Evolutionary conservation across 305 asterid genomes (phyloP).

Genomic region (Rubia peregrina): DNA sequence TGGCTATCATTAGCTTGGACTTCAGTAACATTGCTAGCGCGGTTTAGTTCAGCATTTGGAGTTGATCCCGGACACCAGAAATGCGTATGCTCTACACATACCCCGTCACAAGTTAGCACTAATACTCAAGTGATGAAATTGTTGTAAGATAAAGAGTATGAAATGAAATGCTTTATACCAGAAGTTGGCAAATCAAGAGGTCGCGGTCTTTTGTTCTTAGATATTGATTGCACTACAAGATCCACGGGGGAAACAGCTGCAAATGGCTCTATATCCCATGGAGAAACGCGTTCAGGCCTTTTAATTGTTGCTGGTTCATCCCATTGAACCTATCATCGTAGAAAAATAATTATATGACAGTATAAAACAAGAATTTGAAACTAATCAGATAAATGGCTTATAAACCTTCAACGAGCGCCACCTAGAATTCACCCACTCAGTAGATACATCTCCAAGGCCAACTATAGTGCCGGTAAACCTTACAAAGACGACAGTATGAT

Average conservation of each 20-base stretch:
- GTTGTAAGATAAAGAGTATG: background rate
- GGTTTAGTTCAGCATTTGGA: constrained; percentile 32
- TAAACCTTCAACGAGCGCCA: constrained; percentile 89
- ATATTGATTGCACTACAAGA: constrained; percentile 31
- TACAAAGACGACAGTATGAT: constrained; percentile 7
- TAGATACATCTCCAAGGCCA: constrained; percentile 54
- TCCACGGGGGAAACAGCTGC: constrained; percentile 39
- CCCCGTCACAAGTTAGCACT: constrained; percentile 14
- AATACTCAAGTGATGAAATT: background rate
- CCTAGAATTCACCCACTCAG: constrained; percentile 59
- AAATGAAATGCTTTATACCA: constrained; percentile 27
- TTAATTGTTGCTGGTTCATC: constrained; percentile 56
- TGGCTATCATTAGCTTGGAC: constrained; percentile 33
- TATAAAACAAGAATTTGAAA: background rate
- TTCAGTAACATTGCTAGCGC: constrained; percentile 26
- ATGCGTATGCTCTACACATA: constrained; percentile 33
- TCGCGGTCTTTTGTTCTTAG: constrained; percentile 62
- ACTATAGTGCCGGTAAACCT: constrained; percentile 81
- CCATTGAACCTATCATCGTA: constrained; percentile 55
- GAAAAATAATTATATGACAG: background rate
- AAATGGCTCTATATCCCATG: constrained; percentile 91
- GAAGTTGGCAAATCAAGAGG: constrained; percentile 44
- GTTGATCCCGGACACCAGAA: constrained; percentile 40
- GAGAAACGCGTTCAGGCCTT: constrained; percentile 71
- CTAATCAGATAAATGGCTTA: background rate